phyloP scores from a whole-genome alignment of 257 asterid species.

The Solanum verrucosum region DNA sequence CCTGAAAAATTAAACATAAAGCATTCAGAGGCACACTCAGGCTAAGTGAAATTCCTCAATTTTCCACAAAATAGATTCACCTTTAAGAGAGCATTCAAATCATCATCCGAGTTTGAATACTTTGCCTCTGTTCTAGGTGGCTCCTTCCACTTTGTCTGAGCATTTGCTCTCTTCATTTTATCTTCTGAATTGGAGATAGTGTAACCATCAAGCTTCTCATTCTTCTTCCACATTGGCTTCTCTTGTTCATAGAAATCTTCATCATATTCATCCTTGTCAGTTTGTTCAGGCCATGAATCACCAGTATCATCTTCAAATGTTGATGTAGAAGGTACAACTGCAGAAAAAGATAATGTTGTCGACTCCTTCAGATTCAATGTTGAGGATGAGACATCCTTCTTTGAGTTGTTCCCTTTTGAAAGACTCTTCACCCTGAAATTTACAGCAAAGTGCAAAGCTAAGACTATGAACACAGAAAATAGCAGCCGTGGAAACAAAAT shows the following conservation, averaged over 20 bases:
- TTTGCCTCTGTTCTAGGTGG: constrained; percentile 55
- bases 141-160: constrained; percentile 70
- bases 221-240: constrained; percentile 49
- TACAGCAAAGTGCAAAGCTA: background rate
- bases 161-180: constrained; percentile 50
- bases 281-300: constrained; percentile 84
- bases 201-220: constrained; percentile 44
- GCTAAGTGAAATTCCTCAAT: background rate
- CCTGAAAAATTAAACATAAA: constrained; percentile 33
- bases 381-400: constrained; percentile 61
- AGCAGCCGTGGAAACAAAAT: background rate
- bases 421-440: constrained; percentile 85
- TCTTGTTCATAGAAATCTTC: constrained; percentile 76
- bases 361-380: constrained; percentile 72
- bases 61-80: constrained; percentile 17
- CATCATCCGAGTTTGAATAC: constrained; percentile 38
- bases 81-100: constrained; percentile 70
- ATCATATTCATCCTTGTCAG: constrained; percentile 70
- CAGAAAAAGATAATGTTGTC: constrained; percentile 43
- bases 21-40: background rate
- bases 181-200: constrained; percentile 42
- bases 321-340: constrained; percentile 43
- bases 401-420: constrained; percentile 73
- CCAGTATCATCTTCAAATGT: constrained; percentile 69
- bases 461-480: background rate